These are phyloP conservation scores for Thraustotheca clavata DNA, from an alignment of 352 stramenopile genomes.

Conservation along the genomic window DNA sequence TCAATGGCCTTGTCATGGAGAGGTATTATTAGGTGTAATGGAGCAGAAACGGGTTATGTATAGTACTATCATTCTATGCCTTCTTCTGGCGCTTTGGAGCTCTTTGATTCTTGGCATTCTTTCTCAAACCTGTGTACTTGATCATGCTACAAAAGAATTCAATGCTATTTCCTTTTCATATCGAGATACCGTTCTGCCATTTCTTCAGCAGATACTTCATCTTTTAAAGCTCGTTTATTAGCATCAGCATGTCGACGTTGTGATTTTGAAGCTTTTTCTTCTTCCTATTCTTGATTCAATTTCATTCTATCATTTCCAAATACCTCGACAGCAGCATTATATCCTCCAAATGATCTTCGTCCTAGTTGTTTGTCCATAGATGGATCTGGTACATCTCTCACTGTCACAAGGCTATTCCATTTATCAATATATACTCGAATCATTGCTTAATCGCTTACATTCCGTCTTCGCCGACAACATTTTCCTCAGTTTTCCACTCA, in stretches of 20 bases:
- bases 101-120: not conserved
- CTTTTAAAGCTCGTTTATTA: slow-evolving; percentile 61
- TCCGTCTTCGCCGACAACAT: slow-evolving; percentile 21
- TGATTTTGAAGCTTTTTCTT: slow-evolving; percentile 49
- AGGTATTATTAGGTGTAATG: not conserved
- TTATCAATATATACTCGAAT: not conserved
- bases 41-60: too few relatives aligned
- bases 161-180: not conserved
- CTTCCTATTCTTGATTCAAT: slow-evolving; percentile 41
- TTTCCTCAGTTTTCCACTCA: slow-evolving; percentile 41
- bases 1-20: not conserved
- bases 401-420: slow-evolving; percentile 33
- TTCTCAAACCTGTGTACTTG: slow-evolving; percentile 67
- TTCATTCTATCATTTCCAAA: slow-evolving; percentile 45
- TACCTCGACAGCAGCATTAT: slow-evolving; percentile 70
- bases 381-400: slow-evolving; percentile 53
- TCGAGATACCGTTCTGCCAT: slow-evolving; percentile 41
- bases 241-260: slow-evolving; percentile 49
- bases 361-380: slow-evolving; percentile 68
- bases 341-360: slow-evolving; percentile 66
- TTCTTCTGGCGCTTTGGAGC: slow-evolving; percentile 19
- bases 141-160: slow-evolving; percentile 36
- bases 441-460: too few relatives aligned
- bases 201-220: slow-evolving; percentile 74
- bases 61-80: not conserved